Evolutionary conservation across 495 filamentous ascomycete genomes (phyloP).

Genomic region (Xylaria acuta): DNA sequence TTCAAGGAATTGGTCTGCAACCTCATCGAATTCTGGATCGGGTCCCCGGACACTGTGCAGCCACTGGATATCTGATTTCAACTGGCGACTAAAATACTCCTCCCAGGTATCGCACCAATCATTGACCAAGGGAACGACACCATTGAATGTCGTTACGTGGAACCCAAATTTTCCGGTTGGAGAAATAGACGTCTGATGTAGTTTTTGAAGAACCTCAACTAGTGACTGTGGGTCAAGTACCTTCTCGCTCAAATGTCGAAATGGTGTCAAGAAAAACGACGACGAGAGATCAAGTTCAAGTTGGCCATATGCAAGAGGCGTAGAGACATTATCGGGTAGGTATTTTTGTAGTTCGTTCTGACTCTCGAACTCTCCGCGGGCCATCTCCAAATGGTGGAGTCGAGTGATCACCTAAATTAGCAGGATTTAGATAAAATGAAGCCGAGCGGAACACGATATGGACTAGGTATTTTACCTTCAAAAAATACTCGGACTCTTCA

Average conservation of each 20-base stretch:
- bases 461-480: conserved; percentile 17
- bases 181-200: conserved; percentile 50
- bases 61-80: conserved; percentile 21
- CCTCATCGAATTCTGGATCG: conserved; percentile 18
- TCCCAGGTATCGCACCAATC: conserved; percentile 55
- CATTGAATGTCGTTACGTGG: conserved; percentile 52
- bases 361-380: conserved; percentile 34
- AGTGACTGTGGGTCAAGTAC: conserved; percentile 48
- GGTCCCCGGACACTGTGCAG: conserved; percentile 14
- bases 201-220: conserved; percentile 38
- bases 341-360: conserved; percentile 27
- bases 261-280: conserved; percentile 28
- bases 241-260: conserved; percentile 25
- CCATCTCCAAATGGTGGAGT: conserved; percentile 25
- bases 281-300: conserved; percentile 21
- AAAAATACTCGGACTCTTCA: conserved; percentile 20
- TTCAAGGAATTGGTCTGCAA: conserved; percentile 31
- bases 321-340: conserved; percentile 28
- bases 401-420: conserved; percentile 25
- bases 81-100: conserved; percentile 44
- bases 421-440: not conserved
- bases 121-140: conserved; percentile 46
- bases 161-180: conserved; percentile 61
- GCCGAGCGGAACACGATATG: not conserved
- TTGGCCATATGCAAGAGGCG: conserved; percentile 28